Evolutionary conservation across 208 protist species (phyloP).

Genomic region (Acanthamoeba triangularis): DNA sequence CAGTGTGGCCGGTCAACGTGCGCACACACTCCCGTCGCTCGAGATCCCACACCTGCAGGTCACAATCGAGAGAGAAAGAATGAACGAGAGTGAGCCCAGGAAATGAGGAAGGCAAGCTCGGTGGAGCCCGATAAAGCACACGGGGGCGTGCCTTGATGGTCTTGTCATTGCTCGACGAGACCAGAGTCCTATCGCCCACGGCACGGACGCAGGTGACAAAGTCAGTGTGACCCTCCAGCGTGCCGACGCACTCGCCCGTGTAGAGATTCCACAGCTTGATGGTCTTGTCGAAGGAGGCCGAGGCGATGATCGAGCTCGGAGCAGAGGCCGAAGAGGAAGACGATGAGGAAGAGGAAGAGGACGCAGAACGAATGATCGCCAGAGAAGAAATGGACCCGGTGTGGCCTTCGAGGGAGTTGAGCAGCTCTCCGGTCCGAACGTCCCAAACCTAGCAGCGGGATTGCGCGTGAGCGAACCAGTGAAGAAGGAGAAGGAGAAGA

Average conservation of each 20-base stretch:
- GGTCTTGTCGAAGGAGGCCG: constrained; percentile 62
- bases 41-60: constrained; percentile 26
- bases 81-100: no score
- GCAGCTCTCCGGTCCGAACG: constrained; percentile 58
- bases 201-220: constrained; percentile 71
- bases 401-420: constrained; percentile 70
- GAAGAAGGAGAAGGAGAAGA: neutral
- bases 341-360: neutral
- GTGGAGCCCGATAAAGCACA: no score
- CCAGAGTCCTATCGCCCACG: constrained; percentile 47
- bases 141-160: constrained; percentile 22
- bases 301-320: neutral
- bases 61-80: no score
- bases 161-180: constrained; percentile 72
- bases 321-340: neutral
- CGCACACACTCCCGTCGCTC: constrained; percentile 37
- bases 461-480: neutral
- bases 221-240: constrained; percentile 69
- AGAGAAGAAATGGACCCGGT: constrained; percentile 70
- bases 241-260: constrained; percentile 69
- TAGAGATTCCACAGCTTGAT: constrained; percentile 76
- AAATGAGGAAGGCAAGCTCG: neutral
- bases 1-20: constrained; percentile 57
- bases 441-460: constrained; percentile 36
- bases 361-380: neutral